Percentiles rank a stretch among this genome's conserved stretches.
Evolutionary conservation across 768 basidiomycete species (phyloP).

Genomic region (Xanthoconium purpureum): DNA sequence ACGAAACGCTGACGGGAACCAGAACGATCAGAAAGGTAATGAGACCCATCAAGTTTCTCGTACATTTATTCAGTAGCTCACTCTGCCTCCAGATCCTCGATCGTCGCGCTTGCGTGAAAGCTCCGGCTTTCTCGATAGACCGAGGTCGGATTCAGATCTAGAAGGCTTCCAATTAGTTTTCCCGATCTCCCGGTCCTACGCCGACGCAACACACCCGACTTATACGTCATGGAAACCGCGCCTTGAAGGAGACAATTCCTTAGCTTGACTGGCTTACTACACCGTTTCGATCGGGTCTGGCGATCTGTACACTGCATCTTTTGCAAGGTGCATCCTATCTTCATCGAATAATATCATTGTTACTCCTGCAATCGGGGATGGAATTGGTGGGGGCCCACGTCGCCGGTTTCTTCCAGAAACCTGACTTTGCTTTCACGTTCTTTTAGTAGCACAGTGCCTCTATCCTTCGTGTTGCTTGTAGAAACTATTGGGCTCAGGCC

Average conservation of each 20-base stretch:
- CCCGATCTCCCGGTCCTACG: not conserved
- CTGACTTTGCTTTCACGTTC: too few relatives aligned
- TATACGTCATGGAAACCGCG: not conserved
- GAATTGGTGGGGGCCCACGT: too few relatives aligned
- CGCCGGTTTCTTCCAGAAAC: too few relatives aligned
- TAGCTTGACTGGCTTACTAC: too few relatives aligned
- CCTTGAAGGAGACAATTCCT: not conserved
- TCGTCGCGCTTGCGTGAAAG: not conserved
- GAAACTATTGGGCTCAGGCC: too few relatives aligned
- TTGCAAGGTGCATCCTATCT: not conserved
- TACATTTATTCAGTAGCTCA: not conserved
- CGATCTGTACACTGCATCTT: not conserved
- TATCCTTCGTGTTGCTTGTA: not conserved
- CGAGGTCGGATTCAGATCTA: not conserved
- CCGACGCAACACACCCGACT: not conserved
- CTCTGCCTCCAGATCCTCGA: not conserved
- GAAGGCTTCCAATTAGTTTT: not conserved
- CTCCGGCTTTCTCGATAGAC: not conserved
- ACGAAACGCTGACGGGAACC: not conserved
- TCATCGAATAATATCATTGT: not conserved
- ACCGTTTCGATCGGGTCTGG: not conserved
- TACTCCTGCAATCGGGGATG: not conserved
- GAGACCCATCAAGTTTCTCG: not conserved
- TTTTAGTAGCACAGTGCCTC: not conserved
- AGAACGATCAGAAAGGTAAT: not conserved